Conservation (phyloP, 2,329 filamentous ascomycete species). For the Thermochaetoides dissita region DNA sequence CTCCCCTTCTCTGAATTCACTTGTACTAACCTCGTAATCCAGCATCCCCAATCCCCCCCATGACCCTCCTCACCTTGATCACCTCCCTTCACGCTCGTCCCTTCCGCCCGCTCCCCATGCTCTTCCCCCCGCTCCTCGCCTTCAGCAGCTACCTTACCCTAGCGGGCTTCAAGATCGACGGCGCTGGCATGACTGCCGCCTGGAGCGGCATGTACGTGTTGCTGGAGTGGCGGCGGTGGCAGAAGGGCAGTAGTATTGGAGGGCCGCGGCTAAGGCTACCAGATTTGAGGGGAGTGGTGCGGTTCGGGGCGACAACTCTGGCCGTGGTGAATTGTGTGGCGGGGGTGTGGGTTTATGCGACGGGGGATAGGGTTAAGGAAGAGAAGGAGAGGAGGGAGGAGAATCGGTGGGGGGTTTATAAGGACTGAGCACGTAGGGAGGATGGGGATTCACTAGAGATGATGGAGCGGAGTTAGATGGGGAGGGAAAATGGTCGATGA, state of each 20-base stretch:
- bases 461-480: neutral
- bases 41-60: slow-evolving; percentile 41
- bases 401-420: slow-evolving; percentile 35
- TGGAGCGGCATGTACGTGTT: slow-evolving; percentile 45
- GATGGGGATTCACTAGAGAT: neutral
- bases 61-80: slow-evolving; percentile 41
- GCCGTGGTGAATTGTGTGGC: slow-evolving; percentile 34
- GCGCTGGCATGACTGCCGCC: slow-evolving; percentile 40
- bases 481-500: neutral
- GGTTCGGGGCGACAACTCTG: slow-evolving; percentile 35
- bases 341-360: slow-evolving; percentile 38
- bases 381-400: slow-evolving; percentile 32
- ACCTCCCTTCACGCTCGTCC: slow-evolving; percentile 42
- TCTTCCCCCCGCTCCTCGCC: slow-evolving; percentile 37
- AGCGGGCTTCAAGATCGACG: slow-evolving; percentile 42
- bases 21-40: neutral
- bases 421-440: slow-evolving; percentile 4
- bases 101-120: slow-evolving; percentile 34
- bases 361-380: slow-evolving; percentile 36
- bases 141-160: slow-evolving; percentile 47
- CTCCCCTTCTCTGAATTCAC: neutral
- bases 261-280: slow-evolving; percentile 23
- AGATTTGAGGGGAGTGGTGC: slow-evolving; percentile 34
- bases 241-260: slow-evolving; percentile 2
- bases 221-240: slow-evolving; percentile 33